Evolutionary conservation across 345 rosid species (phyloP), one percentile per base, ranked within the genome.

Genomic region (Camelina laxa): DNA sequence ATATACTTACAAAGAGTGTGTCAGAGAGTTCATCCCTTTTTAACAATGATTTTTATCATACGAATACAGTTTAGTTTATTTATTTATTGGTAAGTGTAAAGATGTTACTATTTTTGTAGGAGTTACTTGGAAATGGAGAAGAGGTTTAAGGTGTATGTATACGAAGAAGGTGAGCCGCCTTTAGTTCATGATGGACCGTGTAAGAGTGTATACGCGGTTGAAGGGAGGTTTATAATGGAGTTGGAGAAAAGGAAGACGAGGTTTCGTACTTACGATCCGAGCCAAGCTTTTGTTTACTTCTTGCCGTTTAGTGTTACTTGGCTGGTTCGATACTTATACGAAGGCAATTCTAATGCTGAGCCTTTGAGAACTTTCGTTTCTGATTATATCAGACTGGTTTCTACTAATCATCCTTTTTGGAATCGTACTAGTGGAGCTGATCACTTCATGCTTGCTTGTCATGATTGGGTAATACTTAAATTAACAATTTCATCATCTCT

Each of bases 371-470:
- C 72, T 11, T 91, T 86, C 63, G 95, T 84, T 49, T 84, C 84
- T 19, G 96, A 91, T 73, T 94, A 94, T 51, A 84, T 94, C 14
- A 81, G 48, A 24, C 72, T 83, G 50, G 50, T 94, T 9, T 89
- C 98, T 13, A 74, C 78, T 60, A 90, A 86, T 72, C 74, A 89
- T 66, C 92, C 92, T 27, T 91, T 84, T 45, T 91, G 97, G 97
- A 91, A 91, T 70, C 80, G 84, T 59, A 86, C 90, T 49, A 79
- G 58, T 61, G 95, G 95, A 4, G 94, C 97, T 64, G 95, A 89
- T 75, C 95, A 91, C 74, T 89, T 91, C 89, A 89, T 89, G 97
- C 91, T 91, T 74, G 87, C 95, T 12, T 89, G 97, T 59, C 97
- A 91, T 60, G 97, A 89, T 77, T 91, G 95, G 97, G 97, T 91